Evolutionary conservation across 352 stramenopile species (phyloP), one percentile per base, ranked within the genome.

Genomic region (Phytopythium ostracodes): DNA sequence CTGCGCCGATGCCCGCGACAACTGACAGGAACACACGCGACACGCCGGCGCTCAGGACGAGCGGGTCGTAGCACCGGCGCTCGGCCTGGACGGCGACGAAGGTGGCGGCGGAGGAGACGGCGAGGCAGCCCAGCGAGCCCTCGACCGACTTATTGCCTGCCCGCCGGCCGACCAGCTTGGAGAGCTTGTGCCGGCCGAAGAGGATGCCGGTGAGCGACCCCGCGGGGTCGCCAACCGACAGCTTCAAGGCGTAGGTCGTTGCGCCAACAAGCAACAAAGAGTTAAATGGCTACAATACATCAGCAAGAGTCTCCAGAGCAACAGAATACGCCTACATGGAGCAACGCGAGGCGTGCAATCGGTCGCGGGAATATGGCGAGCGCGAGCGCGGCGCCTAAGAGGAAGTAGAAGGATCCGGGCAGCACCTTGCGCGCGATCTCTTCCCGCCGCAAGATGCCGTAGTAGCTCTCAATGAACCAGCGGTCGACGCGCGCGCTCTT

Each of bases 331-430:
- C 76, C 25, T 68, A 88, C 79, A 52, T 84, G 73, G 25, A 89
- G 73, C 54, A 89, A 69, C 12, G 76, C 67, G 29, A 89, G 76
- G 17, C 73, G 69, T 18, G 79, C 75, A 20, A 87, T 59, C 36
- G 64, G 59, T 36, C 58, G 58, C 12, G 75, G 69, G 54, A 82
- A 85, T 12, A 84, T 8, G 10, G 56, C 56, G 9, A 85, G 63
- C n/a, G 76, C 73, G n/a, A 70, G 59, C 33, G 67, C 76, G 20
- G 65, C 76, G 33, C 79, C 79, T 11, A 87, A 54, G 17, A 89
- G 59, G 64, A 89, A 89, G 65, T 81, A 89, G 60, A 76, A 87
- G 10, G 77, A 76, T 4, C 76, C 79, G 0, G 79, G 79, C 22
- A 89, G 35, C 7, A 66, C 73, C 0, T 62, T 36, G 51, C 67